Evolutionary conservation across 352 stramenopile genomes (phyloP).

Genomic region (Globisporangium canariense): DNA sequence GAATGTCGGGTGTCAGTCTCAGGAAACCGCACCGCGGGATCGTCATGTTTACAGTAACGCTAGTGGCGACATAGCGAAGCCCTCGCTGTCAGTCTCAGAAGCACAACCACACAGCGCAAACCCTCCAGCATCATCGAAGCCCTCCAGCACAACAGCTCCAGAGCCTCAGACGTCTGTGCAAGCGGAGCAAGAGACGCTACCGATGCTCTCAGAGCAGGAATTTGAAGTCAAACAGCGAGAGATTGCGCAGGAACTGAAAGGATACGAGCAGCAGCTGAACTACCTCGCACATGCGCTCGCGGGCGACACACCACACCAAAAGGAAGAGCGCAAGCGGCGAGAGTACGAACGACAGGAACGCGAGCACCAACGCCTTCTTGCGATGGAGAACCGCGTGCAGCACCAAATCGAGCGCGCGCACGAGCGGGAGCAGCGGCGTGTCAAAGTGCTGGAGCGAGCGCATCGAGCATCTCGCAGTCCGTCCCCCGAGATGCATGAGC

Average conservation of each 20-base stretch:
- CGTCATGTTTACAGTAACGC: not conserved
- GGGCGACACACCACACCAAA: conserved; percentile 64
- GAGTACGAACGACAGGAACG: conserved; percentile 46
- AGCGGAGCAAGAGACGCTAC: not conserved
- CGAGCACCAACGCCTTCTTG: conserved; percentile 41
- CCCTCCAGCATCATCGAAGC: not conserved
- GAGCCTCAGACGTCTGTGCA: not conserved
- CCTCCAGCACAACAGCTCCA: not conserved
- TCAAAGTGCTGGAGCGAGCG: conserved; percentile 22
- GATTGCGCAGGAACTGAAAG: conserved; percentile 18
- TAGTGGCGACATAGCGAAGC: not conserved
- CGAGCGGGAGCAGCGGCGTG: conserved; percentile 38
- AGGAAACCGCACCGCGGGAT: not conserved
- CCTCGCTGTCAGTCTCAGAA: not conserved
- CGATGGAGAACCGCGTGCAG: conserved; percentile 43
- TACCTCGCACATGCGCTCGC: conserved; percentile 62
- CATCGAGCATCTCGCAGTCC: conserved; percentile 37
- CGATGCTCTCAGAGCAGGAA: conserved; percentile 25
- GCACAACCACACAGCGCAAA: not conserved
- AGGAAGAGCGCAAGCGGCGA: conserved; percentile 42
- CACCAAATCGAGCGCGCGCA: conserved; percentile 48
- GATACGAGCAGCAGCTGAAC: conserved; percentile 45
- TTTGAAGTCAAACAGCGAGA: conserved; percentile 28
- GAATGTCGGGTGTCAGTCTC: not conserved
- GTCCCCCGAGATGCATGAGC: conserved; percentile 24